Base-by-base conservation (phyloP, 2,329 filamentous ascomycete genomes). In the Epichloe gansuensis region DNA sequence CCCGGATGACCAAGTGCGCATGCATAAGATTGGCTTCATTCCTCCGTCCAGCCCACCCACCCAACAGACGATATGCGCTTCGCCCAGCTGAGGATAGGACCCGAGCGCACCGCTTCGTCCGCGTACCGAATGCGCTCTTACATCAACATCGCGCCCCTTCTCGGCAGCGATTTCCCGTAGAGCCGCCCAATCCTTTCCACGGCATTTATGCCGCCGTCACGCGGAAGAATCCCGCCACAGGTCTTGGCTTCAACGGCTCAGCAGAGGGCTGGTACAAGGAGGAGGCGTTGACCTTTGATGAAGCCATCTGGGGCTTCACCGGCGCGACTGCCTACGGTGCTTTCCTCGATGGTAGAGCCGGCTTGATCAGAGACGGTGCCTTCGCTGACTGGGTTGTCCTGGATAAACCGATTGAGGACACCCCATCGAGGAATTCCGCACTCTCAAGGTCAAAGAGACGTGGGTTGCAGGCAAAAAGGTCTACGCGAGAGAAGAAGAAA, bases 321-420 rank as follows among this genome's bases (percentile, higher is more conserved):
- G 66, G 69, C 8, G 78, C 76, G 1, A 75, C 78, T 3, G 82
- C 81, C 1, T 74, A 77, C 57, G 82, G 74, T 0, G 79, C 73
- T 1, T 83, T 83, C 48, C 67, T 78, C 48, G 80, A 85, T 46
- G 75, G 72, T 0, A 74, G 72, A 57, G 77, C 79, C 1, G 83
- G 83, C 0, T 69, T 76, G 0, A 83, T 87, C 34, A 65, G 72
- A 51, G 64, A 71, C n/a, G 82, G 81, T 0, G 79, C 77, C 1
- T 80, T 79, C 62, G 84, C 83, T 0, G 84, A 87, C 63, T 87
- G 82, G 83, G 72, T 87, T 4, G 82, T 88, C n/a, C 65, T 87
- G 12, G 82, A 86, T 56, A 63, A 70, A 55, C 75, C 78, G 45
- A 60, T 85, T 0, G 75, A 77, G 51, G 68, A 60, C 0, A 63